Evolutionary conservation across 2,329 filamentous ascomycete genomes (phyloP), one percentile per base, ranked within the genome.

Genomic region (Aspergillus sp.): DNA sequence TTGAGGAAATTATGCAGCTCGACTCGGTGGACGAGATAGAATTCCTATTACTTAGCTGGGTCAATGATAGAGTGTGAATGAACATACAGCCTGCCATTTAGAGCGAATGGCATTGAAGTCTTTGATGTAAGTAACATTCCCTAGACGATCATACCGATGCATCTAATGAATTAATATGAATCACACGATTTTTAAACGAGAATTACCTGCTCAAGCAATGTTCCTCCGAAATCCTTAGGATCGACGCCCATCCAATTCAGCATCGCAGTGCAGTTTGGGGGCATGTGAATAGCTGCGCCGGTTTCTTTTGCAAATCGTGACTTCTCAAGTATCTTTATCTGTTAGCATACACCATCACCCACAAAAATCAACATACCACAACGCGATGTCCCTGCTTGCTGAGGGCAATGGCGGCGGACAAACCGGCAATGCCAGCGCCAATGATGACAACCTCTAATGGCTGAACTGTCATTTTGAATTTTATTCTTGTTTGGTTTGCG

Each of bases 401-500:
- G 5, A 65, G 40, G 3, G 60, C 61, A 46, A 65, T 64, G 4
- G 62, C 62, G 3, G 62, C 57, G 7, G 52, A 52, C 6, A 66
- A 49, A 6, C 63, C 63, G 29, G 62, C 60, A 41, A 67, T 61
- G 3, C 63, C 62, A 7, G 63, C 64, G 1, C 62, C 64, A 28
- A 65, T 50, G 5, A 66, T 50, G 3, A 61, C 39, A 6, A 59
- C 41, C 12, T 53, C 40, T 5, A 59, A 39, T n/a, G 44, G 19
- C 4, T 19, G 19, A 2, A 4, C 19, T 19, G 19, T 19, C 19
- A 19, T 19, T 19, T 19, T 19, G n/a, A n/a, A n/a, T n/a, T n/a
- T n/a, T n/a, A n/a, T n/a, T n/a, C n/a, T n/a, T n/a, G n/a, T n/a
- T n/a, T n/a, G n/a, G n/a, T n/a, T n/a, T n/a, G n/a, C n/a, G n/a